Evolutionary conservation across 1,284 basidiomycete genomes (phyloP).

Genomic region (Acaromyces ingoldii): DNA sequence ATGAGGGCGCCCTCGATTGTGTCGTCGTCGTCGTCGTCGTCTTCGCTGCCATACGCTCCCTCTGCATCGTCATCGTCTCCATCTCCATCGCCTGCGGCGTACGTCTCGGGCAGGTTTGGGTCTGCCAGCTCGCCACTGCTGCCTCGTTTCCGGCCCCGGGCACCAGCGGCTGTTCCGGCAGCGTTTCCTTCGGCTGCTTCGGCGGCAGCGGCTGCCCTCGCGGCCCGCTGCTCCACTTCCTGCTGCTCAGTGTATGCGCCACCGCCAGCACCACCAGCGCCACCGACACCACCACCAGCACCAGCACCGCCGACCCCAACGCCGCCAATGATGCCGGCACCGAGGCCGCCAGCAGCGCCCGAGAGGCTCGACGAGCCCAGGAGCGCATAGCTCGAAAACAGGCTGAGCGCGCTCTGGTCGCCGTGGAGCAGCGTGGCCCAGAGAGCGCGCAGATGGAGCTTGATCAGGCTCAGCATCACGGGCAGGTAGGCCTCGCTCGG

Average conservation of each 20-base stretch:
- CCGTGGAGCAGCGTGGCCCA: constrained; percentile 57
- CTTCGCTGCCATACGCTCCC: constrained; percentile 5
- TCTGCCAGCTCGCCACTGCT: constrained; percentile 5
- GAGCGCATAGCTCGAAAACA: constrained; percentile 7
- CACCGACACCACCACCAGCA: background rate
- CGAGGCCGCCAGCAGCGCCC: background rate
- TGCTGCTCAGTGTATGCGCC: no score
- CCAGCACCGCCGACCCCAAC: background rate
- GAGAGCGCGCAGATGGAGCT: constrained; percentile 75
- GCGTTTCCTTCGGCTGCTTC: constrained; percentile 13
- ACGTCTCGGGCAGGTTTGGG: constrained; percentile 12
- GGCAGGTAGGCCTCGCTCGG: constrained; percentile 76
- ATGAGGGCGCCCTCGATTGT: constrained; percentile 38
- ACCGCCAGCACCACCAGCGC: background rate
- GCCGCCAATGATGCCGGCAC: no score
- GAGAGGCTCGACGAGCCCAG: no score
- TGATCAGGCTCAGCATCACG: constrained; percentile 72
- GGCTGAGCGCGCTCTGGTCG: constrained; percentile 29
- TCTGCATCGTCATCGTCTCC: constrained; percentile 19
- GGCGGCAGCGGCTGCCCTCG: background rate
- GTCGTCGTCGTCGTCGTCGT: constrained; percentile 21
- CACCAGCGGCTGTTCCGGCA: background rate
- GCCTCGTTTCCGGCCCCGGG: background rate
- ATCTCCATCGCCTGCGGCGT: constrained; percentile 9
- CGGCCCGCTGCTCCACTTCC: no score